Base-by-base conservation (phyloP, 139 green algal species). In the Choricystis sp. region DNA sequence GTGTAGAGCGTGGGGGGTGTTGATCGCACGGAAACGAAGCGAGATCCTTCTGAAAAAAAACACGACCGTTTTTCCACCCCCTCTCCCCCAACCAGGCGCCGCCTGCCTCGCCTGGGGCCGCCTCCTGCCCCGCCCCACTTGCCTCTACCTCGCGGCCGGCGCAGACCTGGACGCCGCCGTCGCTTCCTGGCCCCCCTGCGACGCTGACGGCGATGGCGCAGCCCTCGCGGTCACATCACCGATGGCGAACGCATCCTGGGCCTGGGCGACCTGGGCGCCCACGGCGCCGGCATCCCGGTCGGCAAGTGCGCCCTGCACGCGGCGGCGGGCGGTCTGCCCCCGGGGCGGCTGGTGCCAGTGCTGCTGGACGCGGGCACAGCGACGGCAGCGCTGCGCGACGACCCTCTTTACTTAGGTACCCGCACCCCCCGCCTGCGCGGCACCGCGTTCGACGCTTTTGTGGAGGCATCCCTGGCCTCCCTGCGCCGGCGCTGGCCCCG, bases 171-270 rank as follows among this genome's bases (percentile, higher is more conserved):
- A 26, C 26, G 59, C 9, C 56, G 5, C 40, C 59, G 48, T 70
- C 23, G 24, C 24, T 14, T n/a, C 22, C 29, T 70, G 57, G 61
- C 31, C 56, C 25, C 16, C 23, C 26, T 25, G 59, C 28, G 59
- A 71, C 29, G 60, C 62, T 62, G 3, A 4, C n/a, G n/a, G 4
- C 24, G n/a, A 31, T 4, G n/a, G 14, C 25, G n/a, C 57, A n/a
- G 25, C 24, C 24, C 3, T 31, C 25, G 24, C 57, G 3, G 26
- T 68, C 65, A 78, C 3, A 26, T 81, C n/a, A 81, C 75, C 5
- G 75, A 81, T 60, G 75, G 75, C 21, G 71, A 78, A 57, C 68
- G 75, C 28, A 78, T 81, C 48, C 59, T 81, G 27, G 75, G 75
- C 19, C 61, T 81, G 27, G 75, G 75, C 26, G 75, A 81, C 57